phyloP scores from a whole-genome alignment of 768 basidiomycete genomes.

The Pleurotus sapidus region DNA sequence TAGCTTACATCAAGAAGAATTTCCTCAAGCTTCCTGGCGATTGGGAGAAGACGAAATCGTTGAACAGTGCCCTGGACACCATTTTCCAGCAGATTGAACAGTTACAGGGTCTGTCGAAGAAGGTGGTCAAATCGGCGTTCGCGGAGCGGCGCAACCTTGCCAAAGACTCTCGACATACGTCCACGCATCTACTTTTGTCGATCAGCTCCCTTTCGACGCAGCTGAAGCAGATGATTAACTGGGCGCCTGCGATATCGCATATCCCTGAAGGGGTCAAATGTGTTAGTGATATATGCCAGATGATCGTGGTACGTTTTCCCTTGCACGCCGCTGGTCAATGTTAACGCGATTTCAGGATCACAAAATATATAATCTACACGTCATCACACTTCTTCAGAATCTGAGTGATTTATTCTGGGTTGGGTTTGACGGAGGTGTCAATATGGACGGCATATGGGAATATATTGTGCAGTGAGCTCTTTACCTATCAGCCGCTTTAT shows the following conservation, averaged over 20 bases:
- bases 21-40: background rate
- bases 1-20: background rate
- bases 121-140: background rate
- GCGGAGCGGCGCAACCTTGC: background rate
- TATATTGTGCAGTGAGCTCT: background rate
- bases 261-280: background rate
- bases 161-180: too few species aligned
- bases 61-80: background rate
- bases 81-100: background rate
- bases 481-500: background rate
- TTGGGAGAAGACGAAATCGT: background rate
- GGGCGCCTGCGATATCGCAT: background rate
- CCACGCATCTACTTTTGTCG: background rate
- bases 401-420: background rate
- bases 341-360: background rate
- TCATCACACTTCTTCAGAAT: background rate
- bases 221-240: background rate
- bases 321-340: background rate
- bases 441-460: background rate
- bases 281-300: background rate
- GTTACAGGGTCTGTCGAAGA: background rate
- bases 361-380: background rate
- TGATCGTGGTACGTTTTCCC: background rate
- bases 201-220: background rate
- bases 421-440: background rate